These are phyloP conservation scores for Penicillium sclerotigenum DNA, from an alignment of 2,329 filamentous ascomycete species.

Conservation along the genomic window DNA sequence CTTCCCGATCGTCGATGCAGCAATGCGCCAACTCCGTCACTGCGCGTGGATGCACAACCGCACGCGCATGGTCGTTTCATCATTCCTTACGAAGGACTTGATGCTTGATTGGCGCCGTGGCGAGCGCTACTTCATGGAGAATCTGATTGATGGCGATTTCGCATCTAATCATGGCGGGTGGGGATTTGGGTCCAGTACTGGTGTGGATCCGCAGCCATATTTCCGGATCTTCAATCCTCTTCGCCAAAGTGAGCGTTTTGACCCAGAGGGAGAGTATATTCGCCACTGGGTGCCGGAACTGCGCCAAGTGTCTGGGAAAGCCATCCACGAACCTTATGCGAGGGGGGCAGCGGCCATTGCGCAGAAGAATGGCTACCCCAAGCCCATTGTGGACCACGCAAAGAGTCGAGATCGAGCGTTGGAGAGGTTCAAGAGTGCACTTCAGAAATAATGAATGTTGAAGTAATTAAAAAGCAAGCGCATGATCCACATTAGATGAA, in stretches of 20 bases:
- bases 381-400: slow-evolving; percentile 72
- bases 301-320: slow-evolving; percentile 59
- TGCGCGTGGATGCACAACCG: slow-evolving; percentile 82
- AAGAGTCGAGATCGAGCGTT: slow-evolving; percentile 64
- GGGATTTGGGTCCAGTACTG: slow-evolving; percentile 64
- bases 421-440: slow-evolving; percentile 64
- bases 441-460: slow-evolving; percentile 7
- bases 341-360: slow-evolving; percentile 59
- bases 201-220: slow-evolving; percentile 83
- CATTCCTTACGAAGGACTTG: slow-evolving; percentile 75
- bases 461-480: neutral
- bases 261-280: slow-evolving; percentile 74
- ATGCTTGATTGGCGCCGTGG: slow-evolving; percentile 80
- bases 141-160: slow-evolving; percentile 75
- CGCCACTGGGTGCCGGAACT: slow-evolving; percentile 79
- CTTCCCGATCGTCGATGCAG: slow-evolving; percentile 79
- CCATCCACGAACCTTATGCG: slow-evolving; percentile 77
- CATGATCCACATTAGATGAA: neutral
- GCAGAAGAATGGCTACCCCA: slow-evolving; percentile 68
- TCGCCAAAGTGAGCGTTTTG: slow-evolving; percentile 82
- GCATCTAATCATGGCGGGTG: slow-evolving; percentile 72
- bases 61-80: slow-evolving; percentile 78
- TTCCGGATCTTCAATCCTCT: slow-evolving; percentile 88
- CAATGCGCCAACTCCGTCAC: slow-evolving; percentile 71
- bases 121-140: slow-evolving; percentile 78